Evolutionary conservation across 805 yeast species (phyloP), one percentile per base, ranked within the genome.

Genomic region (Candida coquimbonensis): DNA sequence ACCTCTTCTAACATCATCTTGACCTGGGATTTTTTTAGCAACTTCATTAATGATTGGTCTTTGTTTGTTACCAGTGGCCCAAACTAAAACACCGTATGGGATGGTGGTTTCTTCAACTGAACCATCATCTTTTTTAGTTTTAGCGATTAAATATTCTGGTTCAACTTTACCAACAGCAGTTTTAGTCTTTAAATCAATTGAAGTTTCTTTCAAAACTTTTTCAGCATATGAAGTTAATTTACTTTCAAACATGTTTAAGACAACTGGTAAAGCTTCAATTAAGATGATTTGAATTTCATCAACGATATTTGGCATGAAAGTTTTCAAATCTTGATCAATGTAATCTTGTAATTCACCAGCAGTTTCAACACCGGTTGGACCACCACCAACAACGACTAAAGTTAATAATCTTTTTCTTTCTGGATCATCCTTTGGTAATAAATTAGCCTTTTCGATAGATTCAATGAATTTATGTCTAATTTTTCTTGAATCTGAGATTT

Each of bases 41-140:
- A 90, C 72, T 57, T 78, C 76, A 52, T 77, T 72, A 42, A 86
- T 76, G 42, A 91, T 73, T 38, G 78, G 81, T 68, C 97, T 81
- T 53, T 88, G 89, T 45, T 90, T 89, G 67, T 90, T 89, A 70
- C 98, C 98, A 51, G 96, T 90, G 48, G 97, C 97, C 98, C 98
- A 90, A 52, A 90, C 95, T 55, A 90, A 75, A 57, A 88, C 74
- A 62, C 98, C 98, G 64, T 90, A 90, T 41, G 96, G 96, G 59
- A 90, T 73, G 41, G 76, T 81, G 32, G 70, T 66, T 36, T 72
- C 58, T 50, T 72, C 75, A 48, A 80, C 69, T 13, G 79, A 56
- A 21, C 95, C 96, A 53, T 81, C 81, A 36, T 78, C 75, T 35
- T 73, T 68, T 55, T 85, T 86, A 47, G 73, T 78, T 59, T 76